Evolutionary conservation across 2,329 filamentous ascomycete species (phyloP).

Genomic region (Neonectria ditissima): DNA sequence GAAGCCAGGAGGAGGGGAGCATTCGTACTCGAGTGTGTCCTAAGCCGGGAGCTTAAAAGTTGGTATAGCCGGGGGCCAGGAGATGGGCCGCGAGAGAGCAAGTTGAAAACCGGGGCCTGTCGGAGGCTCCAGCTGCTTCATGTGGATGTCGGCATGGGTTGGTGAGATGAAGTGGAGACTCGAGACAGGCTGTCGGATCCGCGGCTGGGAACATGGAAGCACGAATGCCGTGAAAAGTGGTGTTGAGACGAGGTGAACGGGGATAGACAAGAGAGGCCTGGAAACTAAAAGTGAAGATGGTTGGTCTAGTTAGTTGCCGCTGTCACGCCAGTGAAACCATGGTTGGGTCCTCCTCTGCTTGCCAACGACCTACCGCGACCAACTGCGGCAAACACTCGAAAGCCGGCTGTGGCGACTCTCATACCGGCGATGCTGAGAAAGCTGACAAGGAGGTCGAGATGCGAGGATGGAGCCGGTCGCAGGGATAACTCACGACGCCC

Average conservation of each 20-base stretch:
- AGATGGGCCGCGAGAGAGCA: background rate
- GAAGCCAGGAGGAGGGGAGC: background rate
- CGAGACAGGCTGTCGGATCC: slow-evolving; percentile 16
- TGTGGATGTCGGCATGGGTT: slow-evolving; percentile 4
- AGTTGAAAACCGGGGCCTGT: too few species aligned
- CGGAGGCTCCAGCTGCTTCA: background rate
- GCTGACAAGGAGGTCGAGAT: background rate
- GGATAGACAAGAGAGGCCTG: too few species aligned
- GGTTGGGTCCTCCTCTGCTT: background rate
- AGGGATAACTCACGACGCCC: background rate
- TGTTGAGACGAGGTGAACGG: background rate
- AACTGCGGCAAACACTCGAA: background rate
- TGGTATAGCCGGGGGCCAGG: background rate
- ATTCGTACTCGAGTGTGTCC: background rate
- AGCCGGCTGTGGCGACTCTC: background rate
- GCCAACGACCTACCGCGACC: background rate
- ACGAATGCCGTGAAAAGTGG: background rate
- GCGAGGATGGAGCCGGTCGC: background rate
- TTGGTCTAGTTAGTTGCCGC: background rate
- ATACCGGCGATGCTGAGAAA: background rate
- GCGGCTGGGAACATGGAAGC: slow-evolving; percentile 8
- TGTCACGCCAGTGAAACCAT: background rate
- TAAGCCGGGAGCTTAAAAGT: slow-evolving; percentile 24
- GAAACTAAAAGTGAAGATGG: background rate
- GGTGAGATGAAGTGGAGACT: slow-evolving; percentile 17